These are phyloP conservation scores for Harrya chromipes DNA, from an alignment of 768 basidiomycete species.

Conservation along the genomic window DNA sequence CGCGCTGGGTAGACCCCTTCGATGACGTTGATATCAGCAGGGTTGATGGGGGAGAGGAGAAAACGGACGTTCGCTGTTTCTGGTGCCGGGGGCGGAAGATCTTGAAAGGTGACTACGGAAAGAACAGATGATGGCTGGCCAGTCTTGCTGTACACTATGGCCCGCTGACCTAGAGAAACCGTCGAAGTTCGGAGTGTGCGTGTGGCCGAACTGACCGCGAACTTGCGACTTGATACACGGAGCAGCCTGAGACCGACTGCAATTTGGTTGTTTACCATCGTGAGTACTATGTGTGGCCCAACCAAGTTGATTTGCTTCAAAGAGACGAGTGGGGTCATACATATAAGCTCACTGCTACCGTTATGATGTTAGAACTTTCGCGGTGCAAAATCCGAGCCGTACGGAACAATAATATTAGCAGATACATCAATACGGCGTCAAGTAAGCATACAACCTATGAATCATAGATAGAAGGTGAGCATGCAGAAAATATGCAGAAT, in stretches of 20 bases:
- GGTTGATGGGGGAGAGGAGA: slow-evolving; percentile 74
- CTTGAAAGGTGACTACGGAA: slow-evolving; percentile 46
- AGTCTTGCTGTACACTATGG: slow-evolving; percentile 58
- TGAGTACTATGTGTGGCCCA: too few species aligned
- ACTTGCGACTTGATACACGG: background rate
- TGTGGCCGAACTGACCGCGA: background rate
- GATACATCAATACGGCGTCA: slow-evolving; percentile 13
- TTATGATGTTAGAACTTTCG: too few species aligned
- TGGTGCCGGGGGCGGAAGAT: slow-evolving; percentile 51
- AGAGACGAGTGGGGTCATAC: too few species aligned
- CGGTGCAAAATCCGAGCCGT: too few species aligned
- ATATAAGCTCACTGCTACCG: too few species aligned
- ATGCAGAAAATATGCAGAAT: slow-evolving; percentile 13
- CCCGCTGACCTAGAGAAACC: slow-evolving; percentile 44
- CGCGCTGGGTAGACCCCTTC: slow-evolving; percentile 80
- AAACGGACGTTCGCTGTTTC: slow-evolving; percentile 62
- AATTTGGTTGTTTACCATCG: background rate
- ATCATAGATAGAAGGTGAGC: slow-evolving; percentile 17
- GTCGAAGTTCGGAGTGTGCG: slow-evolving; percentile 34
- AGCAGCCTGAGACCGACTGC: too few species aligned
- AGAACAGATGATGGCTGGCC: slow-evolving; percentile 67
- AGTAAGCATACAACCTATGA: slow-evolving; percentile 24
- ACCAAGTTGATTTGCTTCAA: too few species aligned
- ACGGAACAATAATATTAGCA: background rate
- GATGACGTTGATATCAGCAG: slow-evolving; percentile 77